phyloP scores from a whole-genome alignment of 2,329 filamentous ascomycete genomes.

The Pseudocercospora eumusae region DNA sequence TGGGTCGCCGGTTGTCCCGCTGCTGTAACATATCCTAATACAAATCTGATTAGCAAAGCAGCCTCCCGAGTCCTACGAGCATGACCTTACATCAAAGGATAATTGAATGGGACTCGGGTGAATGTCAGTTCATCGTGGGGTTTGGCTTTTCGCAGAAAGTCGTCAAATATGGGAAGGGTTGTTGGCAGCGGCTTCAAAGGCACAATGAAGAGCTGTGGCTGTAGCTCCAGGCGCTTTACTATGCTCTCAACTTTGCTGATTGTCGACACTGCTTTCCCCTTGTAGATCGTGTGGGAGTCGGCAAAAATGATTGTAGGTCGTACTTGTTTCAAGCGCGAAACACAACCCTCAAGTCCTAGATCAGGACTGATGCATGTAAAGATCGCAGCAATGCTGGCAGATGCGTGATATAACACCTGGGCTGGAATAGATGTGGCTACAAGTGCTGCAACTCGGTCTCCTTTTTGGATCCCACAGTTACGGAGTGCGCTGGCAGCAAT shows the following conservation, averaged over 20 bases:
- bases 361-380: constrained; percentile 51
- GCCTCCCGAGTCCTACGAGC: not conserved
- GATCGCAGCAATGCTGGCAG: constrained; percentile 47
- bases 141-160: constrained; percentile 40
- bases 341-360: constrained; percentile 43
- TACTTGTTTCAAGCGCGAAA: constrained; percentile 46
- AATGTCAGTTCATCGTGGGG: constrained; percentile 41
- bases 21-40: constrained; percentile 45
- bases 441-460: constrained; percentile 45
- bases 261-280: constrained; percentile 42
- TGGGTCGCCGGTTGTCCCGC: constrained; percentile 48
- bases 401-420: constrained; percentile 46
- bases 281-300: constrained; percentile 46
- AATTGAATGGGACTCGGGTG: constrained; percentile 44
- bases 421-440: constrained; percentile 49
- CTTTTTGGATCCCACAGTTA: constrained; percentile 42
- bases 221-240: constrained; percentile 34
- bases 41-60: not conserved
- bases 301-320: constrained; percentile 45
- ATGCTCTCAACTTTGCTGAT: constrained; percentile 40
- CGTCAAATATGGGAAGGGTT: constrained; percentile 33
- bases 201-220: constrained; percentile 35
- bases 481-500: constrained; percentile 44
- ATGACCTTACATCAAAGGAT: constrained; percentile 41
- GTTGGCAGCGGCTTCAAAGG: constrained; percentile 30